Percentiles rank a stretch among this genome's conserved stretches.
These are phyloP conservation scores for Termitomyces sp. DNA, from an alignment of 768 basidiomycete species.

Conservation along the genomic window DNA sequence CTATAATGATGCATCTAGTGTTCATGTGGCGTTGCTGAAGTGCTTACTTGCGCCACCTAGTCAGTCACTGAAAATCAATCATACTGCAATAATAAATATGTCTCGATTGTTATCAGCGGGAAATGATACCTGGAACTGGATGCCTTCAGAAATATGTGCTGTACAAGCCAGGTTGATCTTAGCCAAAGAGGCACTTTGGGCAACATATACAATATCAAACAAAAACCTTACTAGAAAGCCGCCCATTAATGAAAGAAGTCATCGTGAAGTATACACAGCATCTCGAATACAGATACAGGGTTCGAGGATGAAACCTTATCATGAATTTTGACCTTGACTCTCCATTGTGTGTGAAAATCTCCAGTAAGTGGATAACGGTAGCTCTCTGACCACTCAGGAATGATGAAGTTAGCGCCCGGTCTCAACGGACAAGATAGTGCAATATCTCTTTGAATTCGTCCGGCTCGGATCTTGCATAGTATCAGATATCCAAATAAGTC, in stretches of 20 bases:
- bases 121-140: neutral
- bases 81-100: neutral
- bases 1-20: neutral
- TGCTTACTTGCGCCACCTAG: neutral
- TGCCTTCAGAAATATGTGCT: too few species aligned
- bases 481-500: neutral
- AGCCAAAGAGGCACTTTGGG: too few species aligned
- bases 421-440: neutral
- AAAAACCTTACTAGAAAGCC: too few species aligned
- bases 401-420: neutral
- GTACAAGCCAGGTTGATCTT: too few species aligned
- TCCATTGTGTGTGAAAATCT: neutral
- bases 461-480: neutral
- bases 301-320: neutral
- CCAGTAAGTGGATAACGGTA: neutral
- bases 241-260: neutral
- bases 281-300: neutral
- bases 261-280: neutral
- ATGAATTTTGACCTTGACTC: neutral
- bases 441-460: neutral
- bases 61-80: neutral
- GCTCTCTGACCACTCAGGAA: neutral
- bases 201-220: too few species aligned
- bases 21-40: neutral
- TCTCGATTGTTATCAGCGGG: neutral